Conservation (phyloP, 2,329 filamentous ascomycete genomes). For the Chaetomiaceae sp. region DNA sequence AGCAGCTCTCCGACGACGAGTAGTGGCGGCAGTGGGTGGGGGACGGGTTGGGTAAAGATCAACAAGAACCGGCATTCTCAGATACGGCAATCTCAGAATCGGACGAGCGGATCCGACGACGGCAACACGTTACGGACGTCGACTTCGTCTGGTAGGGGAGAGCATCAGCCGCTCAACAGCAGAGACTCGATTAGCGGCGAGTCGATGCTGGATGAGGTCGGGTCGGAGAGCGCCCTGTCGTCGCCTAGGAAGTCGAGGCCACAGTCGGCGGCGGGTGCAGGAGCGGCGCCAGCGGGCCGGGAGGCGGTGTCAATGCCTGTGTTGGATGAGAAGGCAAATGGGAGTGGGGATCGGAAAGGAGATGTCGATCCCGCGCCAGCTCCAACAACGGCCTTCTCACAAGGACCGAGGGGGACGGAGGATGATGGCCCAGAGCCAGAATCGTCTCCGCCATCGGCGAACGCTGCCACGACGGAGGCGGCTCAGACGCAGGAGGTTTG, state of each 20-base stretch:
- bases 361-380: too few species aligned
- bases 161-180: constrained; percentile 17
- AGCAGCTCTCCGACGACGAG: constrained; percentile 11
- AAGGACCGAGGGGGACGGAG: too few species aligned
- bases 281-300: too few species aligned
- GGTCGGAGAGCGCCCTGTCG: constrained; percentile 6
- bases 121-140: constrained; percentile 21
- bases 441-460: too few species aligned
- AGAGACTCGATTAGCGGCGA: constrained; percentile 24
- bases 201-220: constrained; percentile 17
- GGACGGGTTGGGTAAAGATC: constrained; percentile 30
- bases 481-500: too few species aligned
- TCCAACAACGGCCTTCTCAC: too few species aligned
- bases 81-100: neutral
- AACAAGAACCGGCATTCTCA: constrained; percentile 21
- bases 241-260: neutral
- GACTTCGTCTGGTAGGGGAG: constrained; percentile 19
- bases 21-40: constrained; percentile 29
- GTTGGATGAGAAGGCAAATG: neutral
- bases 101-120: neutral
- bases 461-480: too few species aligned
- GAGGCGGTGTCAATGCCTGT: neutral
- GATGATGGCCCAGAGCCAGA: too few species aligned
- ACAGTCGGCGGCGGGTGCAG: too few species aligned
- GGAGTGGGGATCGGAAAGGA: neutral